Evolutionary conservation across 2,329 filamentous ascomycete genomes (phyloP).

Genomic region (Beauveria asiatica): DNA sequence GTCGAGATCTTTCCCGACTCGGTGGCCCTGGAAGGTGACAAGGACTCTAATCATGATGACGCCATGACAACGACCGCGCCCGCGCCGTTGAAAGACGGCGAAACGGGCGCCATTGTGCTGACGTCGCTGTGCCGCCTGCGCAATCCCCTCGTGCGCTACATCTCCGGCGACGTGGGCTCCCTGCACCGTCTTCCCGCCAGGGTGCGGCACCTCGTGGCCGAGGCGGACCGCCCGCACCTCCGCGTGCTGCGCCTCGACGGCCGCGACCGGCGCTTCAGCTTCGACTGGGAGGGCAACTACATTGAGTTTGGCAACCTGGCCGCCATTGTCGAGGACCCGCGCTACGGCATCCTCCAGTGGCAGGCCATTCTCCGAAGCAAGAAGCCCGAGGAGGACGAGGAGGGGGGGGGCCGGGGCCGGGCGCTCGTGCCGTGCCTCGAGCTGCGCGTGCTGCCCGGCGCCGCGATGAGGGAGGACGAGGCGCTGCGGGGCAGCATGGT

Average conservation of each 20-base stretch:
- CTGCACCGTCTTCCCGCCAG: slow-evolving; percentile 25
- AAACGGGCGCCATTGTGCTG: slow-evolving; percentile 30
- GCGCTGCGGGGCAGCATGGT: slow-evolving; percentile 15
- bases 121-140: slow-evolving; percentile 33
- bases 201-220: slow-evolving; percentile 13
- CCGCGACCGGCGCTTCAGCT: slow-evolving; percentile 34
- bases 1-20: slow-evolving; percentile 29
- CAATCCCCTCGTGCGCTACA: slow-evolving; percentile 35
- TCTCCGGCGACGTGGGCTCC: slow-evolving; percentile 34
- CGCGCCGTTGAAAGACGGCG: slow-evolving; percentile 20
- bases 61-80: neutral
- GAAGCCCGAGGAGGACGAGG: neutral
- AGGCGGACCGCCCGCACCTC: slow-evolving; percentile 18
- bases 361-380: slow-evolving; percentile 27
- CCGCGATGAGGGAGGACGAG: neutral
- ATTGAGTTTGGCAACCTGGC: slow-evolving; percentile 27
- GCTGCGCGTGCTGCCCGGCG: slow-evolving; percentile 1
- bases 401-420: too few species aligned
- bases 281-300: slow-evolving; percentile 31
- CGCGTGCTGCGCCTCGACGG: slow-evolving; percentile 30
- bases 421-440: slow-evolving; percentile 11
- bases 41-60: too few species aligned
- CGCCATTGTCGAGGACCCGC: slow-evolving; percentile 16
- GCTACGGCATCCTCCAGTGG: slow-evolving; percentile 31
- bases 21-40: neutral